Evolutionary conservation across 108 stramenopile species (phyloP).

Genomic region (Epithemia pelagica): DNA sequence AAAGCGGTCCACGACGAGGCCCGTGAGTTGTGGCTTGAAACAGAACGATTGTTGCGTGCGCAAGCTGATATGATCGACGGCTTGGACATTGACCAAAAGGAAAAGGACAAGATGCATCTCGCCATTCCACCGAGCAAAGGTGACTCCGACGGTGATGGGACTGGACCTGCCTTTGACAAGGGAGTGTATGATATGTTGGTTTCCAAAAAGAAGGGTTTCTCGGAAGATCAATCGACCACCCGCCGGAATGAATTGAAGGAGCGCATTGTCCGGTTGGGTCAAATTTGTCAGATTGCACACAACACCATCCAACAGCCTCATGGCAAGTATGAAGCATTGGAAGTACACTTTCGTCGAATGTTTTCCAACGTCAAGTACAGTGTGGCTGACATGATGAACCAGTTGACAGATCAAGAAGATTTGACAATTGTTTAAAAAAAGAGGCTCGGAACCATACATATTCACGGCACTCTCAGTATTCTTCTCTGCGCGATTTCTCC

Average conservation of each 20-base stretch:
- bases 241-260: conserved; percentile 85
- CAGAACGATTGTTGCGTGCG: conserved; percentile 54
- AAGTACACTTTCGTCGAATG: conserved; percentile 80
- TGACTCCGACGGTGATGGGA: conserved; percentile 28
- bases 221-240: conserved; percentile 59
- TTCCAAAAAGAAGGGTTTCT: conserved; percentile 84
- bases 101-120: conserved; percentile 71
- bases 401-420: conserved; percentile 82
- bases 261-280: conserved; percentile 79
- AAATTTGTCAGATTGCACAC: conserved; percentile 80
- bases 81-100: conserved; percentile 60
- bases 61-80: conserved; percentile 50
- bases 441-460: too few relatives aligned
- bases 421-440: conserved; percentile 63
- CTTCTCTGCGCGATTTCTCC: too few relatives aligned
- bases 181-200: conserved; percentile 87
- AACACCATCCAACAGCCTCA: conserved; percentile 91
- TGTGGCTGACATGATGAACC: conserved; percentile 89
- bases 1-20: conserved; percentile 72
- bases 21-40: conserved; percentile 67
- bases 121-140: conserved; percentile 40
- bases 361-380: conserved; percentile 87
- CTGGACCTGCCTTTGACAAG: conserved; percentile 76
- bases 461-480: too few relatives aligned
- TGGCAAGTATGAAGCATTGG: conserved; percentile 67